Base-by-base conservation (phyloP, 2,329 filamentous ascomycete species). In the Pseudocercospora macadamiae region DNA sequence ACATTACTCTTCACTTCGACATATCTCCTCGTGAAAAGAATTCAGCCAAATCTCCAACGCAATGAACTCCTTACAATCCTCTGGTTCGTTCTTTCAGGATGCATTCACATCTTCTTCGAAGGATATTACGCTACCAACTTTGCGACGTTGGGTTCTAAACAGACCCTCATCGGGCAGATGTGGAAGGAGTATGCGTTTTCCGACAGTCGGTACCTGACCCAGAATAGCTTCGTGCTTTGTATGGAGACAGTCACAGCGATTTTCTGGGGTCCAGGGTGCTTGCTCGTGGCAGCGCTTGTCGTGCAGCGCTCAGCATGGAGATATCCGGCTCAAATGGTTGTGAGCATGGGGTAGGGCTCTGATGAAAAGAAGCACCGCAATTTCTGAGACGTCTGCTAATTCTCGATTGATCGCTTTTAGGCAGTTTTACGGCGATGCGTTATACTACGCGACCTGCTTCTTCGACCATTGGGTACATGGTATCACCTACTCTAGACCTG, bases 181-280 rank as follows among this genome's bases (percentile, higher is more conserved):
- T 96, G 92, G 47, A 96, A 96, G 72, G 92, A 96, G 75, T 96
- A 96, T 73, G 83, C 90, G 2, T 82, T 93, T 30, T 93, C 90
- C 2, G 92, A 96, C 76, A 96, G 91, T 55, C 83, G 92, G 42
- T 96, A 96, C 71, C 79, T 96, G 66, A 92, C 88, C 2, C 86
- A 87, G 16, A 89, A 95, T 70, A 83, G 88, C 1, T 92, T 96
- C 68, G 91, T 95, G 66, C 79, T 96, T n/a, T 93, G 89, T 73
- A 88, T 96, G 74, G 92, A 96, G 80, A 86, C 83, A 16, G 85
- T 96, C 62, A 96, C 92, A 1, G 86, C 86, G 39, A 89, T 93
- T 76, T 76, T 79, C 66, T 88, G 85, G 86, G 86, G 86, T 3
- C 85, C 86, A 2, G 75, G 86, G 6, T 87, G 83, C 62, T 82